Evolutionary conservation across 2,329 filamentous ascomycete species (phyloP), one percentile per base, ranked within the genome.

Genomic region (Epichloe sibirici): DNA sequence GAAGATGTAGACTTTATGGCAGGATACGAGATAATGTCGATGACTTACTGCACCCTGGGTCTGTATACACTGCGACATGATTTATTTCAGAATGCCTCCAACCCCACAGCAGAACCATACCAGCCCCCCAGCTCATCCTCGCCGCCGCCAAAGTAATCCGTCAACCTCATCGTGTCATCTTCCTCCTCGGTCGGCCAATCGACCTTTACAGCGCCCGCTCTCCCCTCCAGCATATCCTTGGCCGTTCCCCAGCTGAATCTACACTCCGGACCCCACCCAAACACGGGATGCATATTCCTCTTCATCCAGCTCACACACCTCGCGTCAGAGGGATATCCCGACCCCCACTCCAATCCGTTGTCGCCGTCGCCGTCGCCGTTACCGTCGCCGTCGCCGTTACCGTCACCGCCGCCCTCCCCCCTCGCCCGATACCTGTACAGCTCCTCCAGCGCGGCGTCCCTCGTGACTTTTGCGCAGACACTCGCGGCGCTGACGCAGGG

Each of bases 181-280:
- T 90, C 85, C 4, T 90, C 85, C 5, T 84, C 81, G 12, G 72
- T 75, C 0, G 90, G 88, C 91, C 91, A 97, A 45, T 95, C 89
- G 0, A 95, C 85, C 64, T 78, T 84, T 51, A 86, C 76, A 4
- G 79, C 81, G 25, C 73, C 74, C 8, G 73, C 77, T 66, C 86
- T 89, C n/a, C 74, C 72, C 59, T 96, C 90, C 4, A 98, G 72
- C 81, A 97, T 79, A 63, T 97, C 90, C 71, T 94, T 96, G 2
- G 87, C 87, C 1, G 93, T 97, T 0, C 86, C 87, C 93, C 93
- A 98, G 63, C 90, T 95, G 64, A 96, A 97, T 4, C 93, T 78
- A 65, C 89, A 95, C 69, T 97, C 90, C 25, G 79, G 79, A 0
- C 91, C 90, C 91, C 93, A 98, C 13, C 93, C 93, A 71, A 97